Conservation (phyloP, 129 eudicot genomes). For the Oenanthe sinensis region DNA sequence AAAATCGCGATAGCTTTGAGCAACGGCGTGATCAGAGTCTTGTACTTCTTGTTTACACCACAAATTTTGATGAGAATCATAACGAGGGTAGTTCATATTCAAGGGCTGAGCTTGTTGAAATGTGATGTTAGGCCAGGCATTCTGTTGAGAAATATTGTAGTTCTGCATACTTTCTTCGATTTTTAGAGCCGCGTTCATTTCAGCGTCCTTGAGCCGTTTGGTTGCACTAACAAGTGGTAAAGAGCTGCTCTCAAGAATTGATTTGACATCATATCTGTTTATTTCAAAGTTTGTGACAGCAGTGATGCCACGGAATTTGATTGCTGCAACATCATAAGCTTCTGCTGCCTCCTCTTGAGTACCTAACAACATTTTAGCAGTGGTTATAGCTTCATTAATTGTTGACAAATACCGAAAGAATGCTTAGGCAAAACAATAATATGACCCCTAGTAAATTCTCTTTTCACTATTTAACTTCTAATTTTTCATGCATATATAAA, state of each 20-base stretch:
- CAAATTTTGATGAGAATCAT: conserved; percentile 29
- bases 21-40: conserved; percentile 15
- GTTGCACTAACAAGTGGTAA: conserved; percentile 85
- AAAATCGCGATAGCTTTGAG: conserved; percentile 33
- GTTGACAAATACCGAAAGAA: not conserved
- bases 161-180: conserved; percentile 15
- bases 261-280: conserved; percentile 71
- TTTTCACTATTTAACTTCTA: no score
- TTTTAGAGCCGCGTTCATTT: conserved; percentile 2
- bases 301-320: conserved; percentile 73
- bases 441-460: no score
- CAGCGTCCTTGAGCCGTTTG: conserved; percentile 73
- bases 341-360: conserved; percentile 99
- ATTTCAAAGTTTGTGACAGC: conserved; percentile 92
- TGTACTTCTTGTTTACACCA: conserved; percentile 80
- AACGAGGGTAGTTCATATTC: conserved; percentile 41
- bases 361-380: conserved; percentile 23
- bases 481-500: no score
- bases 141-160: conserved; percentile 19
- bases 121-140: conserved; percentile 44
- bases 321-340: conserved; percentile 93
- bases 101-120: conserved; percentile 60
- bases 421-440: not conserved
- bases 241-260: conserved; percentile 75
- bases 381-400: no score